A percentile compares a stretch with the other conserved stretches of the same genome.
Evolutionary conservation across 1,139 yeast species (phyloP).

Genomic region (Hyphopichia burtonii): DNA sequence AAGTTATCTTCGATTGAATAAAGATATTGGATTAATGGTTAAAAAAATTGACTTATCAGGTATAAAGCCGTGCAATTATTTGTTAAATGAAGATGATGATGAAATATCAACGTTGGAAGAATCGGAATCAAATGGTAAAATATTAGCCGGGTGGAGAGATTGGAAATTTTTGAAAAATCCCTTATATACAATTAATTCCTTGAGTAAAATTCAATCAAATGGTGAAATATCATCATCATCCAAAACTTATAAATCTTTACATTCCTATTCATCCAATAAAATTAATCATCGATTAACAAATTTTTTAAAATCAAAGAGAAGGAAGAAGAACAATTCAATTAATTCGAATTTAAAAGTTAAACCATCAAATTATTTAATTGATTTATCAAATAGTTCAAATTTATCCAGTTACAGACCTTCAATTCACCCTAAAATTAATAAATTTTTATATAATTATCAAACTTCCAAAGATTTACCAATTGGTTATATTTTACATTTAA

Average conservation of each 20-base stretch:
- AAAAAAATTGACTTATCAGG: slow-evolving; percentile 57
- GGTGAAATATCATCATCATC: slow-evolving; percentile 10
- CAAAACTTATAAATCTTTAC: slow-evolving; percentile 8
- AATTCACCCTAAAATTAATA: slow-evolving; percentile 60
- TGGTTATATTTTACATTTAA: slow-evolving; percentile 61
- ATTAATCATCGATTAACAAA: slow-evolving; percentile 11
- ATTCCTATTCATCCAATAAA: slow-evolving; percentile 10
- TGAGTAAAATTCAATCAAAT: slow-evolving; percentile 17
- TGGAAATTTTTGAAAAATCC: slow-evolving; percentile 79
- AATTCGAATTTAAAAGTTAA: neutral
- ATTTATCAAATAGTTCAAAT: slow-evolving; percentile 3
- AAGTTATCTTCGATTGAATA: slow-evolving; percentile 55
- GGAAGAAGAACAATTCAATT: slow-evolving; percentile 8
- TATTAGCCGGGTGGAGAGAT: slow-evolving; percentile 81
- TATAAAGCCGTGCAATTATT: slow-evolving; percentile 47
- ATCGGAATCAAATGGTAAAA: slow-evolving; percentile 13
- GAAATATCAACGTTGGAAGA: no score
- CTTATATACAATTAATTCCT: slow-evolving; percentile 42
- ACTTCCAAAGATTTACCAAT: slow-evolving; percentile 65
- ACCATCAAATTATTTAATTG: neutral
- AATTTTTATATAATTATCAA: slow-evolving; percentile 55
- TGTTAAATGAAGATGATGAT: slow-evolving; percentile 18
- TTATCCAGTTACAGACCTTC: slow-evolving; percentile 6
- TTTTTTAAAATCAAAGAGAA: slow-evolving; percentile 20
- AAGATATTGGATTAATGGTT: slow-evolving; percentile 56